Base-by-base conservation (phyloP, 345 rosid species). In the Pugionium cornutum region DNA sequence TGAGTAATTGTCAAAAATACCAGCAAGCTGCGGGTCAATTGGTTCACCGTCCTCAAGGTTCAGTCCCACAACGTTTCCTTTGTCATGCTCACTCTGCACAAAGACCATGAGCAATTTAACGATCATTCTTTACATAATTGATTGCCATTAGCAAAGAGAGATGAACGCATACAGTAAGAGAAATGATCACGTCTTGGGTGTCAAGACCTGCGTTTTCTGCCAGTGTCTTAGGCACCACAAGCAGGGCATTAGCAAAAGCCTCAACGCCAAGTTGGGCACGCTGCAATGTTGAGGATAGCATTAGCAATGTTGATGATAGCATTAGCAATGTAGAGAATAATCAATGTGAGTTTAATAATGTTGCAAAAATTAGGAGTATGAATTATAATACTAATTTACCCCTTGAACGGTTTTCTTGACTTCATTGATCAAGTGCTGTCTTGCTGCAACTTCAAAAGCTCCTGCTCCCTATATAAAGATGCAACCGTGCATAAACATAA, bases 211-310 rank as follows among this genome's bases (percentile, higher is more conserved):
- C 83, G 67, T 95, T 95, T 75, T 91, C 99, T 33, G 97, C 97
- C 33, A 95, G 92, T 37, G 92, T 95, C 82, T 95, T 95, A 4
- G 99, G 99, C 49, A 95, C 81, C 70, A 85, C 95, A 3, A 95
- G 99, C 68, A 95, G 97, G 51, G 99, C 96, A 76, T 91, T 85
- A 1, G 96, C 99, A 73, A 95, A 95, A 57, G 97, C 99, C 84
- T 91, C 96, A 57, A 95, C 85, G 7, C 96, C 99, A 54, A 95
- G 84, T 75, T 95, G 99, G 69, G 97, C 95, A 52, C 99, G 97
- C 97, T 95, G 88, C 51, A 72, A 62, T 0, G 4, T 40, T 8
- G 44, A 40, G 44, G 1, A 3, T 36, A 4, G 6, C 7, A 36
- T 36, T 36, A 36, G 40, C 40, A 36, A 36, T 18, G 32, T 59